A percentile compares a stretch with the other conserved stretches of the same genome.
phyloP scores from a whole-genome alignment of 208 protist species.

The Leishmania gerbilli region DNA sequence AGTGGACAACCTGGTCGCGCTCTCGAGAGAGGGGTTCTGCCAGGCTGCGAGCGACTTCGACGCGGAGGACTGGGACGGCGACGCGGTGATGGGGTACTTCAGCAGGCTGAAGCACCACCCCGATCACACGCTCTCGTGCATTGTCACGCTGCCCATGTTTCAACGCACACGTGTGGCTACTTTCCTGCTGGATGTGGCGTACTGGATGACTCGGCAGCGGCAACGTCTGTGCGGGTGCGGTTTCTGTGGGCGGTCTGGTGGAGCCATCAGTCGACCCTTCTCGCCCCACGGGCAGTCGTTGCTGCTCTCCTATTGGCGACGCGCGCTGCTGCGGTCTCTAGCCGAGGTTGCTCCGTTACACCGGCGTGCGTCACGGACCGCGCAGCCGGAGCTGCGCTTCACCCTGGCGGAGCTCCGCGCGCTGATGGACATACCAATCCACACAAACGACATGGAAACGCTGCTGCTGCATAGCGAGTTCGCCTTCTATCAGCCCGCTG shows the following conservation, averaged over 20 bases:
- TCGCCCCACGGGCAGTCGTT: constrained; percentile 66
- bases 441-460: constrained; percentile 39
- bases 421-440: constrained; percentile 36
- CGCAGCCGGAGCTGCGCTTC: constrained; percentile 5
- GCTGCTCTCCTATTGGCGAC: constrained; percentile 71
- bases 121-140: constrained; percentile 72
- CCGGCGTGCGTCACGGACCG: constrained; percentile 13
- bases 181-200: constrained; percentile 71
- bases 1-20: not conserved
- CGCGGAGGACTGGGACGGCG: constrained; percentile 50
- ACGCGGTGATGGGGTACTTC: constrained; percentile 69
- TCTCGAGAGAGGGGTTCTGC: constrained; percentile 38
- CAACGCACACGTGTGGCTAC: constrained; percentile 50
- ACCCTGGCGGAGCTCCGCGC: constrained; percentile 27
- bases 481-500: constrained; percentile 23
- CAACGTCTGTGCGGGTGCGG: constrained; percentile 54
- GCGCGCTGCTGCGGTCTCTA: constrained; percentile 29
- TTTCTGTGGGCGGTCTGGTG: constrained; percentile 50
- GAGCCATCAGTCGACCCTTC: constrained; percentile 66
- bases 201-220: constrained; percentile 51
- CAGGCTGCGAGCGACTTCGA: constrained; percentile 45
- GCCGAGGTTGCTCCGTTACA: constrained; percentile 9
- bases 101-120: constrained; percentile 65
- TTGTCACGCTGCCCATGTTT: constrained; percentile 69
- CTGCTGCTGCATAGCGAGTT: constrained; percentile 36